Conservation (phyloP, 2,329 filamentous ascomycete species). For the Blastomyces gilchristii region DNA sequence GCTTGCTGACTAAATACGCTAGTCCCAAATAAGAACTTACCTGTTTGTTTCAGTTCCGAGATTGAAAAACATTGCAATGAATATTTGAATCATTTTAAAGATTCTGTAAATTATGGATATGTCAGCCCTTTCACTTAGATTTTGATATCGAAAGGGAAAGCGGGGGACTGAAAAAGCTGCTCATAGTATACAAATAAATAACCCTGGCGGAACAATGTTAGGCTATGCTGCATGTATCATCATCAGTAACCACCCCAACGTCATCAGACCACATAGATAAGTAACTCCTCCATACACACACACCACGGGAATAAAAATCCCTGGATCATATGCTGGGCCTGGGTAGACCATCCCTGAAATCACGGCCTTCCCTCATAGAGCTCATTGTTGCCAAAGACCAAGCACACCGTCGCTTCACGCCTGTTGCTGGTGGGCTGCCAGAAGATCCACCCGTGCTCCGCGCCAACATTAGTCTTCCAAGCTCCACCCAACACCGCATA, state of each 20-base stretch:
- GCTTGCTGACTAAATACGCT: too few species aligned
- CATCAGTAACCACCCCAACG: neutral
- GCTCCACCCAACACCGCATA: slow-evolving; percentile 17
- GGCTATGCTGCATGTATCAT: too few species aligned
- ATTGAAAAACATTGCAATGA: too few species aligned
- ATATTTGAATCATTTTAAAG: too few species aligned
- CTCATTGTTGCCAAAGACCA: slow-evolving; percentile 45
- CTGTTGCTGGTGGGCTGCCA: neutral
- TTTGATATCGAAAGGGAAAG: too few species aligned
- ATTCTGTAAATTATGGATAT: too few species aligned
- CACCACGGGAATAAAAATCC: neutral
- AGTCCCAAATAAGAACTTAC: too few species aligned
- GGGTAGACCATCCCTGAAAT: slow-evolving; percentile 46
- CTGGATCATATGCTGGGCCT: slow-evolving; percentile 45
- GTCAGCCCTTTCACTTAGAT: too few species aligned
- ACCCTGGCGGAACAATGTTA: too few species aligned
- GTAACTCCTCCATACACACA: neutral
- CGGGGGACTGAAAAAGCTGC: too few species aligned
- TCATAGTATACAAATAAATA: too few species aligned
- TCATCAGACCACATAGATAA: neutral
- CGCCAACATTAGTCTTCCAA: neutral
- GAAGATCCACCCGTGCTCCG: slow-evolving; percentile 14
- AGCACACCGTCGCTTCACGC: slow-evolving; percentile 22
- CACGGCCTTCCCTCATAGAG: slow-evolving; percentile 53
- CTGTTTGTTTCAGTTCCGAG: too few species aligned